phyloP scores from a whole-genome alignment of 331 rosid genomes.

The Rhamnella rubrinervis region DNA sequence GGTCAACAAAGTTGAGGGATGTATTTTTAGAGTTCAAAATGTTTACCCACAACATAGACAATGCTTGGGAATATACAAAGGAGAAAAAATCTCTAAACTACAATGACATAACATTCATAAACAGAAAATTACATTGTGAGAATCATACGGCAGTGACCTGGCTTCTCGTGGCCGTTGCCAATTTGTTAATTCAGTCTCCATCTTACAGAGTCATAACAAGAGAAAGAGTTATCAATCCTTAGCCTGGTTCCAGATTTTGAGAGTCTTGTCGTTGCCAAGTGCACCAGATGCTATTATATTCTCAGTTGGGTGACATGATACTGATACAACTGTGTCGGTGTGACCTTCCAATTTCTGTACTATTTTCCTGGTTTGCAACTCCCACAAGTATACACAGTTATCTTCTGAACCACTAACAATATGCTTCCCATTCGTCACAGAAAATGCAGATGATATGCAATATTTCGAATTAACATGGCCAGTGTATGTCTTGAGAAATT shows the following conservation, averaged over 20 bases:
- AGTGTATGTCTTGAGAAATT: slow-evolving; percentile 70
- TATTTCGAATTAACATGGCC: slow-evolving; percentile 81
- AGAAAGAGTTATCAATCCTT: slow-evolving; percentile 37
- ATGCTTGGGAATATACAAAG: too few relatives aligned
- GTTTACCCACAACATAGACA: too few relatives aligned
- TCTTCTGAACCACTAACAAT: slow-evolving; percentile 94
- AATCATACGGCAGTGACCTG: background rate
- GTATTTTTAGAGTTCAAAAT: too few relatives aligned
- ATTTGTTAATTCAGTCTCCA: too few relatives aligned
- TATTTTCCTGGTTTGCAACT: slow-evolving; percentile 65
- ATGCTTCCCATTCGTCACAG: slow-evolving; percentile 76
- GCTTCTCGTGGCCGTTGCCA: too few relatives aligned
- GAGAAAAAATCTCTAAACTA: background rate
- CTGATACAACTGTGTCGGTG: slow-evolving; percentile 80
- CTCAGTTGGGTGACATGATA: slow-evolving; percentile 81
- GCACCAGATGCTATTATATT: slow-evolving; percentile 94
- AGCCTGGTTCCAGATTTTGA: slow-evolving; percentile 82
- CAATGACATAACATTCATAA: background rate
- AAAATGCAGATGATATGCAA: slow-evolving; percentile 77
- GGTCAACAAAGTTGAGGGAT: too few relatives aligned
- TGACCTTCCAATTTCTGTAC: slow-evolving; percentile 96
- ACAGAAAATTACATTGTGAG: background rate
- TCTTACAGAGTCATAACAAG: background rate
- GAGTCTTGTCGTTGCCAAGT: slow-evolving; percentile 81
- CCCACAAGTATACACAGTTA: slow-evolving; percentile 77